These are phyloP conservation scores for Yamadazyma takamatsuzukensis DNA, from an alignment of 805 yeast genomes.

Conservation along the genomic window DNA sequence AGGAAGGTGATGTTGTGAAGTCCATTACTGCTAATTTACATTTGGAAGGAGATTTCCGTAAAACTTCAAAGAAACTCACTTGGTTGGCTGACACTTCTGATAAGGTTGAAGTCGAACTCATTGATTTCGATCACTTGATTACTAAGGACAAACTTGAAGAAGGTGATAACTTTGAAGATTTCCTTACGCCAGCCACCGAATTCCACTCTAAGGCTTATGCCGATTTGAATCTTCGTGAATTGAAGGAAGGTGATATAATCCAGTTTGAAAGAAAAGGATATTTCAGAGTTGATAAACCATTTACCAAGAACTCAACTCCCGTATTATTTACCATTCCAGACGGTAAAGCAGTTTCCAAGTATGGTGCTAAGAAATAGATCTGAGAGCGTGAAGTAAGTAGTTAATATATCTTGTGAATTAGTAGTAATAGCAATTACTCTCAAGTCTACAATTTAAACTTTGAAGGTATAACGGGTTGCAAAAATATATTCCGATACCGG, in stretches of 20 bases:
- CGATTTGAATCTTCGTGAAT: constrained; percentile 69
- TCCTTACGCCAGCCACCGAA: constrained; percentile 82
- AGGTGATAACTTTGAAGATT: constrained; percentile 89
- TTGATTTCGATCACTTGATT: constrained; percentile 91
- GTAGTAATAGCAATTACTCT: neutral
- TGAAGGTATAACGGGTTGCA: no score
- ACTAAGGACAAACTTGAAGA: constrained; percentile 94
- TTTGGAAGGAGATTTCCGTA: constrained; percentile 95
- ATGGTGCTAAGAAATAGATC: constrained; percentile 34
- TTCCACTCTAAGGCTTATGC: constrained; percentile 76
- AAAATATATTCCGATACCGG: constrained; percentile 65
- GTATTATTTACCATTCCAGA: constrained; percentile 94
- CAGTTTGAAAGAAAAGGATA: constrained; percentile 98
- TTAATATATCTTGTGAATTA: neutral
- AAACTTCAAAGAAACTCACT: constrained; percentile 89
- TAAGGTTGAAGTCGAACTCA: constrained; percentile 68
- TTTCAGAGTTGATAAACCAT: constrained; percentile 70
- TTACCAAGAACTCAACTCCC: constrained; percentile 56
- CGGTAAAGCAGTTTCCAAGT: constrained; percentile 58
- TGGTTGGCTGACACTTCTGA: constrained; percentile 88
- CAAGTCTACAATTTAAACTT: no score
- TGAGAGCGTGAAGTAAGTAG: no score
- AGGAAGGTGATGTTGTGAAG: constrained; percentile 52
- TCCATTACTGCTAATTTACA: constrained; percentile 75
- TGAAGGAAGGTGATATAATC: constrained; percentile 83